These are phyloP conservation scores for Tricholoma hemisulphureum DNA, from an alignment of 768 basidiomycete species.

Conservation along the genomic window DNA sequence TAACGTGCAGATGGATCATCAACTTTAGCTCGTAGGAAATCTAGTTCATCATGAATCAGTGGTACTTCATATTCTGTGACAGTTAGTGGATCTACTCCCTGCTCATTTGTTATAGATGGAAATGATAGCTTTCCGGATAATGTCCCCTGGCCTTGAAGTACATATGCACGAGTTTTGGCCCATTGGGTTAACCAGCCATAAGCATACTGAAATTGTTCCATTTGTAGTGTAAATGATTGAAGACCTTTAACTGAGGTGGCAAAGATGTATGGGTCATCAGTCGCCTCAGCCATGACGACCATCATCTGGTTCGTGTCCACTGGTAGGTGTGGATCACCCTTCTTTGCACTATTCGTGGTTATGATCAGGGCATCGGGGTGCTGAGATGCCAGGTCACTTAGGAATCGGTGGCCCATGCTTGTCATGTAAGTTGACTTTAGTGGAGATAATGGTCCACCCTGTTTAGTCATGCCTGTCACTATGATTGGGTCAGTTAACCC, in stretches of 20 bases:
- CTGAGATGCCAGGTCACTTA: slow-evolving; percentile 7
- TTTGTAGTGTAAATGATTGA: slow-evolving; percentile 6
- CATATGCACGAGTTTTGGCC: slow-evolving; percentile 13
- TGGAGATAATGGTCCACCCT: neutral
- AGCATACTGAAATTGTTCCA: slow-evolving; percentile 16
- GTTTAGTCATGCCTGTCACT: neutral
- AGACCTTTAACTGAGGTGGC: neutral
- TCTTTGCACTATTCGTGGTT: neutral
- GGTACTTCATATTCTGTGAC: slow-evolving; percentile 6
- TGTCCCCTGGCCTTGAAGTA: neutral
- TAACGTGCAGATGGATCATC: neutral
- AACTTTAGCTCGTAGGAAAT: neutral
- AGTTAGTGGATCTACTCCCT: slow-evolving; percentile 6
- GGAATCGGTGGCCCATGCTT: slow-evolving; percentile 9
- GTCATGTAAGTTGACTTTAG: neutral
- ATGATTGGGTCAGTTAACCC: neutral
- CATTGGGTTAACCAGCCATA: slow-evolving; percentile 20
- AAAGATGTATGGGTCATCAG: slow-evolving; percentile 13
- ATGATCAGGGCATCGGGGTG: slow-evolving; percentile 7
- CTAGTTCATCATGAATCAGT: neutral
- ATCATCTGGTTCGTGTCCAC: neutral
- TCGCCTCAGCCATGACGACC: neutral
- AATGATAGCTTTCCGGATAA: neutral
- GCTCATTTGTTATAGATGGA: neutral
- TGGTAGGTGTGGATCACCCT: too few species aligned